Base-by-base conservation (phyloP, 495 filamentous ascomycete species). In the Daldinia loculata region DNA sequence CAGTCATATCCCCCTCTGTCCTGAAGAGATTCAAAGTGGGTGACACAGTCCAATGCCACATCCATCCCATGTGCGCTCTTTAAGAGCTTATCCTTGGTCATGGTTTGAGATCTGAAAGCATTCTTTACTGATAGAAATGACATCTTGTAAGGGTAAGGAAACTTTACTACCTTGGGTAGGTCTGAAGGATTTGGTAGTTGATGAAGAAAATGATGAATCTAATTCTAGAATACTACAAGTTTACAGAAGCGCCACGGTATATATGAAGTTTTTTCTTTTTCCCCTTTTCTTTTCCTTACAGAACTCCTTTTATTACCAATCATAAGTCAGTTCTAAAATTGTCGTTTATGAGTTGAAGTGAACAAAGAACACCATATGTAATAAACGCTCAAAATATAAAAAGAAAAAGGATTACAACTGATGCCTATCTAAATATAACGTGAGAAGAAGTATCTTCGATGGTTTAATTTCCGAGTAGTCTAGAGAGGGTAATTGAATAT, bases 1-100 rank as follows among this genome's bases (percentile, higher is more conserved):
- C 17, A 58, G 27, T 39, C 45, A 14, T 74, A 70, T 11, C 56
- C 67, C 4, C 67, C 50, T 39, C 58, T 60, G 2, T 70, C 66
- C 17, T 60, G 24, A 0, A 74, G 51, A 6, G 61, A 53, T 39
- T 66, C 57, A 17, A 39, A 58, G 45, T 63, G 52, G 24, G 30
- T 3, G 24, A 74, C 62, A 36, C 71, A 74, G 24, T 67, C 57
- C 4, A 59, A 41, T 8, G 27, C 41, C 1, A 1, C 1, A 19
- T 60, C 29, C 4, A 70, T 26, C 7, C 52, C 19, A 27, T 50
- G 22, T 0, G 62, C 34, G 1, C 24, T 30, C 24, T 67, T 53
- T 11, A 55, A 24, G 19, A 74, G 67, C 7, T 70, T 43, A 6
- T 63, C 27, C 45, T 24, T 66, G 14, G 61, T 66, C 51, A 67